phyloP scores from a whole-genome alignment of 495 filamentous ascomycete species.

The Friedmanniomyces endolithicus region DNA sequence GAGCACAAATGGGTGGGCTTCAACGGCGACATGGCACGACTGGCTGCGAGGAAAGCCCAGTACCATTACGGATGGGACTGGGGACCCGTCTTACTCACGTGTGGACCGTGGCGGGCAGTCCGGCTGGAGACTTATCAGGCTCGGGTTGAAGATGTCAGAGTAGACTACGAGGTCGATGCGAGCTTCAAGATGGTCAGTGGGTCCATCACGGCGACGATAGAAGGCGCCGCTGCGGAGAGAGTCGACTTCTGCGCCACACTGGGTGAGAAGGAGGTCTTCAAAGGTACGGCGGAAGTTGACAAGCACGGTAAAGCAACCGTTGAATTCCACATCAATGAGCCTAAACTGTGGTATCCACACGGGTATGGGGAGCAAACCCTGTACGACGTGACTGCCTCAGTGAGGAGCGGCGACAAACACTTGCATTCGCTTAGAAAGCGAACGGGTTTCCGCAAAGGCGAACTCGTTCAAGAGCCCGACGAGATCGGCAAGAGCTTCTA shows the following conservation, averaged over 20 bases:
- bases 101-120: conserved; percentile 30
- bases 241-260: conserved; percentile 23
- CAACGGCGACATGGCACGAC: conserved; percentile 31
- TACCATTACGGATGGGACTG: conserved; percentile 34
- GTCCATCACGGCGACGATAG: conserved; percentile 22
- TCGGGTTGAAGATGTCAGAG: conserved; percentile 23
- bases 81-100: conserved; percentile 30
- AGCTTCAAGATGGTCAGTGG: conserved; percentile 23
- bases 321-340: conserved; percentile 25
- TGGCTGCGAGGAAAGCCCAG: conserved; percentile 29
- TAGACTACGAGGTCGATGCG: conserved; percentile 26
- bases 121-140: conserved; percentile 28
- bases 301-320: conserved; percentile 23
- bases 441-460: conserved; percentile 28
- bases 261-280: conserved; percentile 20
- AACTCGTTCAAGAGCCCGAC: conserved; percentile 30
- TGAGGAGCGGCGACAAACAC: conserved; percentile 20
- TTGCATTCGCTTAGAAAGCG: conserved; percentile 23
- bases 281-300: conserved; percentile 19
- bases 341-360: conserved; percentile 30
- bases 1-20: conserved; percentile 31
- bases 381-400: conserved; percentile 25
- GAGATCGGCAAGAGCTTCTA: conserved; percentile 30
- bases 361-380: conserved; percentile 31
- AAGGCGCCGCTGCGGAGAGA: conserved; percentile 18